phyloP scores from a whole-genome alignment of 208 protist species.

The Sergeia podlipaevii region DNA sequence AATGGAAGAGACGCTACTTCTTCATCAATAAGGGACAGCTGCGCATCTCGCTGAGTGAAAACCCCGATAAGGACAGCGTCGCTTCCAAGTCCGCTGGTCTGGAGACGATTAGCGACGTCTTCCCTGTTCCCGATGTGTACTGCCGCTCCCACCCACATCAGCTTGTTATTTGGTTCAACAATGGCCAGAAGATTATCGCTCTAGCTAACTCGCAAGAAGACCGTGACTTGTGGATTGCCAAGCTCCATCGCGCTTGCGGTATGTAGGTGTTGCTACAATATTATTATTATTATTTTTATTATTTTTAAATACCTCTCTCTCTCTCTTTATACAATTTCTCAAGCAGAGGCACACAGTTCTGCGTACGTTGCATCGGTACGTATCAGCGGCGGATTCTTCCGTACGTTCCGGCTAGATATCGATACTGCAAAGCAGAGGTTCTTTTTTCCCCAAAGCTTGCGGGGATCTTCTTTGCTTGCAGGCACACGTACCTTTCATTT shows the following conservation, averaged over 20 bases:
- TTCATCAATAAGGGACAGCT: constrained; percentile 61
- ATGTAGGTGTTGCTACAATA: too few species aligned
- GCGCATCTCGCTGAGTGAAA: constrained; percentile 73
- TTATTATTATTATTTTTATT: background rate
- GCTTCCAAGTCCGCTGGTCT: constrained; percentile 69
- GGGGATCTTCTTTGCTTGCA: too few species aligned
- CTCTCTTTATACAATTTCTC: too few species aligned
- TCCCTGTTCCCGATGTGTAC: constrained; percentile 83
- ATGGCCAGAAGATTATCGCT: constrained; percentile 87
- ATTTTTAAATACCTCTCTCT: background rate
- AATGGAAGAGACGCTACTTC: constrained; percentile 89
- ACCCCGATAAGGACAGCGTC: constrained; percentile 68
- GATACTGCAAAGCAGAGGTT: too few species aligned
- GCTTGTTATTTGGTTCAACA: constrained; percentile 87
- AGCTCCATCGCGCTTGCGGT: constrained; percentile 76
- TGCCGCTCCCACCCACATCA: constrained; percentile 82
- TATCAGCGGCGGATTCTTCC: too few species aligned
- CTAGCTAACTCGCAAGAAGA: constrained; percentile 65
- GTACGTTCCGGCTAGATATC: too few species aligned
- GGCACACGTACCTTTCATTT: too few species aligned
- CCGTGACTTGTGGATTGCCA: constrained; percentile 79
- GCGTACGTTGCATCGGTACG: too few species aligned
- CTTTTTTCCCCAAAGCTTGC: too few species aligned
- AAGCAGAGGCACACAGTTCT: too few species aligned
- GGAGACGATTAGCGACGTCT: constrained; percentile 76